These are phyloP conservation scores for Hansenula sp. DNA, from an alignment of 1,139 yeast species.

Conservation along the genomic window DNA sequence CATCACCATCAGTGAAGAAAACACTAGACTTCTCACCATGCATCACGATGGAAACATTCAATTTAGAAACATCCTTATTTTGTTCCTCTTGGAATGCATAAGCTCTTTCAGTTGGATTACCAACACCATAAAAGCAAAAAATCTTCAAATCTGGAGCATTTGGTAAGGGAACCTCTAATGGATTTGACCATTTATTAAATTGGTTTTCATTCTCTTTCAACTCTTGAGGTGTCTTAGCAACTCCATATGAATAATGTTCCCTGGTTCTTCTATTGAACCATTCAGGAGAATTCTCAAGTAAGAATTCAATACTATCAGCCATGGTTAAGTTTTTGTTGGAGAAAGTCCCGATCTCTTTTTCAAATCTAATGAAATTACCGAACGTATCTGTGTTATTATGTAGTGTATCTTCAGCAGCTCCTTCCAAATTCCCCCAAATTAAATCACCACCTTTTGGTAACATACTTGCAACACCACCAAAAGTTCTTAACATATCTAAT, in stretches of 20 bases:
- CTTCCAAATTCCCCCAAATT: conserved; percentile 69
- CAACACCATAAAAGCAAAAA: conserved; percentile 91
- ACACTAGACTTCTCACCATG: conserved; percentile 62
- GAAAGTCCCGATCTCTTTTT: conserved; percentile 35
- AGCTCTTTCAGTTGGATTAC: conserved; percentile 92
- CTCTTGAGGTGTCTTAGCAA: conserved; percentile 58
- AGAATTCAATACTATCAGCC: conserved; percentile 58
- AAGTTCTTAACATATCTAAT: conserved; percentile 75
- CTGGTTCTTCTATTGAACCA: conserved; percentile 69
- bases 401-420: conserved; percentile 25
- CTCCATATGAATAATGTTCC: conserved; percentile 76
- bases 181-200: conserved; percentile 86
- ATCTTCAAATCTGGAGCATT: conserved; percentile 90
- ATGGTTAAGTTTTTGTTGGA: conserved; percentile 60
- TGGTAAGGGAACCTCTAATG: conserved; percentile 87
- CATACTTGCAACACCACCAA: conserved; percentile 96
- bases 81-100: conserved; percentile 75
- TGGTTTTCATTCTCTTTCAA: conserved; percentile 59
- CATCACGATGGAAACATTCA: conserved; percentile 62
- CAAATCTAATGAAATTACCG: conserved; percentile 76
- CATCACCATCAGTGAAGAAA: conserved; percentile 88
- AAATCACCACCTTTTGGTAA: conserved; percentile 90
- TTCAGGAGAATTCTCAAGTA: conserved; percentile 61
- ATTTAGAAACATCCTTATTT: conserved; percentile 38
- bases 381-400: conserved; percentile 36